phyloP scores from a whole-genome alignment of 2,329 filamentous ascomycete genomes.

The Macrophomina phaseolina region DNA sequence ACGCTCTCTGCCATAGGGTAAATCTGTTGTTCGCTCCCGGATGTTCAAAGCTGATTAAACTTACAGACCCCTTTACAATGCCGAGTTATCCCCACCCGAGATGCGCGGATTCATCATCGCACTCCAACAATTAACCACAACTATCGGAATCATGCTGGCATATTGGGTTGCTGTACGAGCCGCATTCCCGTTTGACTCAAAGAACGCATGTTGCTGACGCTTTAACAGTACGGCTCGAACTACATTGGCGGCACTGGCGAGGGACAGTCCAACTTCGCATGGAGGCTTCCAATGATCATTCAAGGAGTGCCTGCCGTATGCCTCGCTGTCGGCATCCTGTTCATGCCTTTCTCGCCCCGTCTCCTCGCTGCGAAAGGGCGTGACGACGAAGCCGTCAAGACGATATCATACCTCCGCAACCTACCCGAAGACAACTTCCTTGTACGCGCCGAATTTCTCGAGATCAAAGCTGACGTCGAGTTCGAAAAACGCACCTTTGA shows the following conservation, averaged over 20 bases:
- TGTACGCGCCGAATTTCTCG: conserved; percentile 31
- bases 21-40: conserved; percentile 11
- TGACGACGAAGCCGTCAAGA: conserved; percentile 37
- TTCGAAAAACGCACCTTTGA: conserved; percentile 27
- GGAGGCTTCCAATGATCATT: conserved; percentile 54
- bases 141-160: conserved; percentile 39
- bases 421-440: conserved; percentile 27
- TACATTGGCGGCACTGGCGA: conserved; percentile 43
- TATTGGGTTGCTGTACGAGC: conserved; percentile 37
- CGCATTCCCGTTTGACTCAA: neutral
- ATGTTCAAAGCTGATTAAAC: conserved; percentile 20
- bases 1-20: conserved; percentile 51
- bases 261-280: conserved; percentile 50
- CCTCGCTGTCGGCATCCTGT: conserved; percentile 38
- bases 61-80: conserved; percentile 52
- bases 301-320: conserved; percentile 48
- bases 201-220: neutral
- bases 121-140: conserved; percentile 40
- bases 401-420: conserved; percentile 38
- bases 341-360: conserved; percentile 42
- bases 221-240: conserved; percentile 44
- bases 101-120: conserved; percentile 38
- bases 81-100: conserved; percentile 40
- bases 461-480: conserved; percentile 30
- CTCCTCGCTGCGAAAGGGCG: conserved; percentile 40